A percentile compares a stretch with the other conserved stretches of the same genome.
phyloP scores from a whole-genome alignment of 768 basidiomycete genomes.

The Amanita rimosa region DNA sequence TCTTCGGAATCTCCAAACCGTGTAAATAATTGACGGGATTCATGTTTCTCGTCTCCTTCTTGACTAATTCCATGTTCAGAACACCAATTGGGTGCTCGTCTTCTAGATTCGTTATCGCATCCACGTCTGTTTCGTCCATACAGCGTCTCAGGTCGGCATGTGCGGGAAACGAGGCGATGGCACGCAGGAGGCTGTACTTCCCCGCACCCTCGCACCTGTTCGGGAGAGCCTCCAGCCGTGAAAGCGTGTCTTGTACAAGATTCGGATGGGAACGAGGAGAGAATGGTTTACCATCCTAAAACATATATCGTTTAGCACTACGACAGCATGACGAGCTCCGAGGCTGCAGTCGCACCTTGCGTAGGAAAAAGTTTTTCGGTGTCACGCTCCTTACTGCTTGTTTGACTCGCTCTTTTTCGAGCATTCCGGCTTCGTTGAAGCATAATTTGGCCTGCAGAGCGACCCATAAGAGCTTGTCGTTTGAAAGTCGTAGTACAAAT shows the following conservation, averaged over 20 bases:
- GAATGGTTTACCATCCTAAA: conserved; percentile 23
- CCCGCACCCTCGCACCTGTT: conserved; percentile 23
- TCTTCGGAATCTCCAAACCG: conserved; percentile 13
- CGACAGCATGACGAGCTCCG: not conserved
- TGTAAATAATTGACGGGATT: conserved; percentile 26
- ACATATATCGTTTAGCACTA: not conserved
- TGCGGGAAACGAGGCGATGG: conserved; percentile 30
- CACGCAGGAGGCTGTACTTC: conserved; percentile 28
- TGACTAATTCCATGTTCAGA: conserved; percentile 28
- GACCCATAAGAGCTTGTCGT: conserved; percentile 28
- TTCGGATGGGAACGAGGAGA: conserved; percentile 21
- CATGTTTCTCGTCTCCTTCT: conserved; percentile 24
- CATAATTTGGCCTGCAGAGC: conserved; percentile 30
- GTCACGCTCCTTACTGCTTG: conserved; percentile 31
- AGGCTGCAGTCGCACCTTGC: conserved; percentile 20
- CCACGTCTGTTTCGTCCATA: not conserved
- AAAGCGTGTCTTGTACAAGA: conserved; percentile 17
- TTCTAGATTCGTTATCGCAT: conserved; percentile 14
- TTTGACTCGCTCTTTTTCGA: conserved; percentile 20
- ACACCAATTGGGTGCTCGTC: conserved; percentile 29
- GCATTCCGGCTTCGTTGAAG: conserved; percentile 16
- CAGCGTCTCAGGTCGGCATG: conserved; percentile 25
- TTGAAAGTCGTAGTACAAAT: conserved; percentile 25
- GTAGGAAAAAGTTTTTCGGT: conserved; percentile 25
- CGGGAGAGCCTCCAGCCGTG: conserved; percentile 20